Evolutionary conservation across 1,284 basidiomycete genomes (phyloP), one percentile per base, ranked within the genome.

Genomic region (Apiotrichum sp.): DNA sequence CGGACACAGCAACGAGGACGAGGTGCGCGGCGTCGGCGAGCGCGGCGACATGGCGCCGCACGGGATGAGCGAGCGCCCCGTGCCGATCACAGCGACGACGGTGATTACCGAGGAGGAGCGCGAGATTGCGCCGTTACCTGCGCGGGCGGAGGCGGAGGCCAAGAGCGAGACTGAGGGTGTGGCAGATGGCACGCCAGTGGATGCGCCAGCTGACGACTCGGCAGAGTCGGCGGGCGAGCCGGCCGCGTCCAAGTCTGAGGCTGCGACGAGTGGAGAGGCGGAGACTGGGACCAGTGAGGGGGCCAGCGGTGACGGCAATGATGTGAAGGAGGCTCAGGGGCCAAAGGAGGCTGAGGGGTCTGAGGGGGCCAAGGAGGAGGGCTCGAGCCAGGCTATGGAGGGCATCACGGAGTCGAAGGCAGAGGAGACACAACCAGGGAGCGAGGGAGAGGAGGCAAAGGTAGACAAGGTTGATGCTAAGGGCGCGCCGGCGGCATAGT

Each of bases 31-130:
- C 8, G 38, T 51, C 3, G 58, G 61, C 31, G 61, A 62, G 50
- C 44, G 40, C 9, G 73, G 74, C 1, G 71, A 66, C 46, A 69
- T 76, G 69, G 65, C 68, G 6, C 68, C 71, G 22, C 75, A 77
- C 51, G 73, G 70, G 6, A 73, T 77, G 70, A 66, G 66, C 43
- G 72, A 75, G 22, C 65, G 62, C 16, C 75, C 75, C 0, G 65
- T 72, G 6, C 68, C 75, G 11, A 63, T 77, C 45, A 69, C 63
- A 43, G 64, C 63, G 13, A 77, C 75, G 38, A 77, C 73, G 22
- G 69, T 69, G 32, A 51, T 70, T 1, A 42, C 51, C 6, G 61
- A 60, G 29, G 47, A 49, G 13, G 67, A 59, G 33, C 63, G 74
- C 47, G 63, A 57, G 52, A 67, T 74, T 31, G 68, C 67, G 7